Percentiles rank a stretch among this genome's conserved stretches.
Conservation (phyloP, 1,284 basidiomycete genomes). For the Heterobasidion occidentale region DNA sequence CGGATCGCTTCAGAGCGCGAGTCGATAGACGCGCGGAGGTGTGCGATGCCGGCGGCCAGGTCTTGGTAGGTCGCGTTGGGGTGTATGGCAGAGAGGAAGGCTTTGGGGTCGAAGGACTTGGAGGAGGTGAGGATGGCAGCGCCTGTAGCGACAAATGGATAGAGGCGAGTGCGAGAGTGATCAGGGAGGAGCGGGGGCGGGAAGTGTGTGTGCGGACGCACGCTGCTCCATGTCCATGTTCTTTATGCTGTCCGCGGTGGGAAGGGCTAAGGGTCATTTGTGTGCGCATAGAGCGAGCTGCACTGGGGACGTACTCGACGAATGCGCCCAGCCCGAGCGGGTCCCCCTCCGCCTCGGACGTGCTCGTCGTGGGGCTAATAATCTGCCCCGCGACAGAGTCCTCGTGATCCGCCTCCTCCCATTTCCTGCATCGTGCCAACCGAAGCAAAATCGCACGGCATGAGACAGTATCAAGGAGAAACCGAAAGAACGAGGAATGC, state of each 20-base stretch:
- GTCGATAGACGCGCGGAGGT: slow-evolving; percentile 75
- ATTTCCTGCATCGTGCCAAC: slow-evolving; percentile 38
- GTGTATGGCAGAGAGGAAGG: slow-evolving; percentile 87
- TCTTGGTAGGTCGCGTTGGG: slow-evolving; percentile 97
- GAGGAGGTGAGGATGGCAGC: slow-evolving; percentile 78
- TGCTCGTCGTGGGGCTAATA: slow-evolving; percentile 31
- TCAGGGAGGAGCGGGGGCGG: neutral
- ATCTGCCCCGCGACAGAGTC: slow-evolving; percentile 57
- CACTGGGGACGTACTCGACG: slow-evolving; percentile 46
- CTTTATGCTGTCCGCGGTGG: slow-evolving; percentile 35
- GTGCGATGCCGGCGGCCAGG: slow-evolving; percentile 66
- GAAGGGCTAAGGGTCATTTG: too few relatives aligned
- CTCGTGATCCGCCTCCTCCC: slow-evolving; percentile 79
- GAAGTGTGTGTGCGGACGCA: slow-evolving; percentile 24
- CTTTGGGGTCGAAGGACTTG: slow-evolving; percentile 95
- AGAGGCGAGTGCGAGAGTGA: neutral
- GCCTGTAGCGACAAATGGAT: slow-evolving; percentile 35
- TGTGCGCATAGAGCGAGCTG: neutral
- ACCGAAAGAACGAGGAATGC: too few relatives aligned
- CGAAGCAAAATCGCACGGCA: slow-evolving; percentile 6
- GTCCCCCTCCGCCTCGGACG: slow-evolving; percentile 46
- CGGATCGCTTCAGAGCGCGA: slow-evolving; percentile 88
- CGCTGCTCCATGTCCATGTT: slow-evolving; percentile 71
- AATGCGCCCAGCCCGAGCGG: slow-evolving; percentile 58
- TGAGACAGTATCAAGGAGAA: neutral